These are phyloP conservation scores for Penicillium sp. DNA, from an alignment of 2,329 filamentous ascomycete species.

Conservation along the genomic window DNA sequence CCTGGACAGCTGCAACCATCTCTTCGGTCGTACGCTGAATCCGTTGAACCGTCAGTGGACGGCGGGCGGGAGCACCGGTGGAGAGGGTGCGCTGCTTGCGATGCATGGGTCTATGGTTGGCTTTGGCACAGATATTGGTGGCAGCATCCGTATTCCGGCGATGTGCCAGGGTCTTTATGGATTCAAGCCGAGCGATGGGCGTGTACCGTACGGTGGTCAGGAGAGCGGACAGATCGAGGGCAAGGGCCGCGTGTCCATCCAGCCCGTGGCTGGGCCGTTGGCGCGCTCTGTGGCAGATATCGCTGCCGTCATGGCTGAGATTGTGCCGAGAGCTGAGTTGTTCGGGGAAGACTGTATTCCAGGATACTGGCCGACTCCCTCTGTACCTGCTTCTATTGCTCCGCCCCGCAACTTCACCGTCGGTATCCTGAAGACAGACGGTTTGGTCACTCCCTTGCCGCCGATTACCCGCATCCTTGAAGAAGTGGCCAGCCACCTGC, in stretches of 20 bases:
- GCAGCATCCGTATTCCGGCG: constrained; percentile 49
- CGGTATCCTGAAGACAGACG: constrained; percentile 45
- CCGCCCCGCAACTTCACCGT: constrained; percentile 39
- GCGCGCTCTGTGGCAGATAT: constrained; percentile 44
- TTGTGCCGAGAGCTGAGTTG: constrained; percentile 54
- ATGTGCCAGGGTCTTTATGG: constrained; percentile 56
- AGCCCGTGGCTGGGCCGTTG: constrained; percentile 49
- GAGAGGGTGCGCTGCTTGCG: constrained; percentile 62
- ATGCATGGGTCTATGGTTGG: constrained; percentile 62
- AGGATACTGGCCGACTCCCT: constrained; percentile 39
- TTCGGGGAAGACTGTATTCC: constrained; percentile 54
- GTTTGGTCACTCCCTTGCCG: constrained; percentile 40
- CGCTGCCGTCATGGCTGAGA: constrained; percentile 52
- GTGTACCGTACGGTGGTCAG: constrained; percentile 57
- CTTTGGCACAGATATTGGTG: constrained; percentile 63
- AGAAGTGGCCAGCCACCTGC: constrained; percentile 41
- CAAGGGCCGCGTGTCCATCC: constrained; percentile 53
- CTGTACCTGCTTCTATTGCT: constrained; percentile 19
- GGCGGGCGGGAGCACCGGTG: constrained; percentile 66
- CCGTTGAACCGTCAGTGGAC: constrained; percentile 62
- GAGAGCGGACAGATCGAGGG: constrained; percentile 50
- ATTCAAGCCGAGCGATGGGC: constrained; percentile 50
- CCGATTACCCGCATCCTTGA: constrained; percentile 43
- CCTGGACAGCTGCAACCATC: constrained; percentile 61
- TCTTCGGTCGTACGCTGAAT: constrained; percentile 65